Evolutionary conservation across 495 filamentous ascomycete species (phyloP), one percentile per base, ranked within the genome.

Genomic region (Xylaria nigripes): DNA sequence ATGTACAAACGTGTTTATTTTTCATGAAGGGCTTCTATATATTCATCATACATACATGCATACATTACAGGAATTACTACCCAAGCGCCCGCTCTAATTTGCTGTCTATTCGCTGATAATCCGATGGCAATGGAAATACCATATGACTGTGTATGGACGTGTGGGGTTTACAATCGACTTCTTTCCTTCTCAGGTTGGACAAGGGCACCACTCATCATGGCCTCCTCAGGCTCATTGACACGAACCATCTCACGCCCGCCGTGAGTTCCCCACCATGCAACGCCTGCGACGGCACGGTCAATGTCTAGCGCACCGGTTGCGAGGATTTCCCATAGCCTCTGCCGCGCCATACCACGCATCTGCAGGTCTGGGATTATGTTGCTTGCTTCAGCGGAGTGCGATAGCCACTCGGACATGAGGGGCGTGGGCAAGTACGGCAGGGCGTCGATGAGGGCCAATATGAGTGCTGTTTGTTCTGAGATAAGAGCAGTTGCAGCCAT

Each of bases 251-350:
- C 64, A 27, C 68, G 56, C 1, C 74, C 74, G 0, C 74, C 74
- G 41, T 64, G 62, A 4, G 68, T 74, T 7, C 73, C 72, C 93
- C 93, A 98, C 93, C 93, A 98, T 12, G 82, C 81, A 24, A 94
- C 85, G 53, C 84, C 92, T 43, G 87, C 74, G 45, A 86, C 83
- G 9, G 87, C 83, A 23, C 89, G 76, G 61, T 95, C 87, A 45
- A 95, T 81, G 71, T 96, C 91, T 85, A 96, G 92, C 70, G 96
- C 91, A 7, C 92, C 90, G 55, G 78, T 81, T 22, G 83, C 84
- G 40, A 97, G 56, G 1, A 89, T 77, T 46, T 96, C 82, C 90
- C 91, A 96, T 67, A 95, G 88, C 45, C 90, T 76, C 58, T 81
- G 77, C 58, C 82, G 81, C 48, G 84, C 86, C n/a, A 71, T 64